Percentiles rank a stretch among this genome's conserved stretches.
Conservation (phyloP, 2,329 filamentous ascomycete species). For the Colletotrichum ledebouriae region DNA sequence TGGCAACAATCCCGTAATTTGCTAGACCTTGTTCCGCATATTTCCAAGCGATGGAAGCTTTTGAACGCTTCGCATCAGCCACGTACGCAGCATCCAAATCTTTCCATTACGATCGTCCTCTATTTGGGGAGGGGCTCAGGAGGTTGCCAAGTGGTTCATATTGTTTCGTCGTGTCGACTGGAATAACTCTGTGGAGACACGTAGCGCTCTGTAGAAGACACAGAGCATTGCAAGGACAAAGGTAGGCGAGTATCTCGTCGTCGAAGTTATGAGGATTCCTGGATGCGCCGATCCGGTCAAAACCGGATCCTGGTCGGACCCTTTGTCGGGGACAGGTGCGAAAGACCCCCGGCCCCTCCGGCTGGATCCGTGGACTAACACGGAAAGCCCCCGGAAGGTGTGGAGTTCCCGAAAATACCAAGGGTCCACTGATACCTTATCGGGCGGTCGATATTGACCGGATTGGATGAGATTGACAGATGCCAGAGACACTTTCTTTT, state of each 20-base stretch:
- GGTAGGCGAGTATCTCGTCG: background rate
- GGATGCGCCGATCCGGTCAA: constrained; percentile 13
- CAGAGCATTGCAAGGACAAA: background rate
- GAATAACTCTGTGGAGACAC: no score
- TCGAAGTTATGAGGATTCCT: background rate
- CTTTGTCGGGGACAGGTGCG: background rate
- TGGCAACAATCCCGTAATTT: no score
- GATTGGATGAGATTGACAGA: background rate
- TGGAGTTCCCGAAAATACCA: constrained; percentile 1
- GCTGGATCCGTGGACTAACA: constrained; percentile 15
- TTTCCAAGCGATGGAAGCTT: no score
- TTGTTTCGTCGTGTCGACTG: background rate
- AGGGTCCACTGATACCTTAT: background rate
- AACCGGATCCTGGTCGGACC: constrained; percentile 15
- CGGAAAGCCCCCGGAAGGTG: background rate
- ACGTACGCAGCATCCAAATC: no score
- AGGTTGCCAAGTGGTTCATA: background rate
- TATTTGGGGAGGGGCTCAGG: background rate
- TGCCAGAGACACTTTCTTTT: background rate
- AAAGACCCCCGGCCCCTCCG: constrained; percentile 4
- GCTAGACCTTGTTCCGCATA: no score
- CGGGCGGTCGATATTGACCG: background rate
- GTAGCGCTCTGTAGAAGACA: background rate
- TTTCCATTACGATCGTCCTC: no score
- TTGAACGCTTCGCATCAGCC: no score